phyloP scores from a whole-genome alignment of 1,139 yeast species.

The Sugiyamaella japonica region DNA sequence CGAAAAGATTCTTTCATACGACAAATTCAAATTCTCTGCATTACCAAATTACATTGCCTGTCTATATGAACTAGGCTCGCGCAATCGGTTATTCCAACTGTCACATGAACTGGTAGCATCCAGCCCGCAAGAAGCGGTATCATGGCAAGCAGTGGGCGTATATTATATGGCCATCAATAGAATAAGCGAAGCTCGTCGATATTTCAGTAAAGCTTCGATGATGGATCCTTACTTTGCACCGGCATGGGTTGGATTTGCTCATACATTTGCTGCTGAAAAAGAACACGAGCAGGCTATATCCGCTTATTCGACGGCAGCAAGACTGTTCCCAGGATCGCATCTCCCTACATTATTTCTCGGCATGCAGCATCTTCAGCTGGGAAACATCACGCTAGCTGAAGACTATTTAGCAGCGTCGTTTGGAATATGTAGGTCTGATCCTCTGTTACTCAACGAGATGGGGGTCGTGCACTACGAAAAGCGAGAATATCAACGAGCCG shows the following conservation, averaged over 20 bases:
- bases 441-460: slow-evolving; percentile 81
- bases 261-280: slow-evolving; percentile 95
- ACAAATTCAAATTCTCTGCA: slow-evolving; percentile 65
- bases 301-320: slow-evolving; percentile 94
- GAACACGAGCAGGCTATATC: slow-evolving; percentile 98
- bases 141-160: slow-evolving; percentile 93
- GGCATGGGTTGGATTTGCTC: slow-evolving; percentile 99
- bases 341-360: slow-evolving; percentile 88
- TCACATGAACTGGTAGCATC: slow-evolving; percentile 87
- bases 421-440: slow-evolving; percentile 80
- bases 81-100: slow-evolving; percentile 73
- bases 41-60: slow-evolving; percentile 83
- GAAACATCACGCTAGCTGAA: slow-evolving; percentile 76
- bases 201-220: slow-evolving; percentile 85
- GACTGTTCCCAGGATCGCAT: slow-evolving; percentile 93
- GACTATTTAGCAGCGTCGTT: slow-evolving; percentile 80
- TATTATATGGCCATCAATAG: slow-evolving; percentile 79
- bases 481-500: slow-evolving; percentile 67
- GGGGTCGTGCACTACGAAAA: slow-evolving; percentile 89
- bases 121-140: slow-evolving; percentile 77
- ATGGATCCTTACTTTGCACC: slow-evolving; percentile 89
- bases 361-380: slow-evolving; percentile 92
- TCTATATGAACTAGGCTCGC: slow-evolving; percentile 79
- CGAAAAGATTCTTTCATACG: slow-evolving; percentile 58
- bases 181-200: slow-evolving; percentile 79